Evolutionary conservation across 106 monocot genomes (phyloP), one percentile per base, ranked within the genome.

Genomic region (Phalaenopsis aphrodite): DNA sequence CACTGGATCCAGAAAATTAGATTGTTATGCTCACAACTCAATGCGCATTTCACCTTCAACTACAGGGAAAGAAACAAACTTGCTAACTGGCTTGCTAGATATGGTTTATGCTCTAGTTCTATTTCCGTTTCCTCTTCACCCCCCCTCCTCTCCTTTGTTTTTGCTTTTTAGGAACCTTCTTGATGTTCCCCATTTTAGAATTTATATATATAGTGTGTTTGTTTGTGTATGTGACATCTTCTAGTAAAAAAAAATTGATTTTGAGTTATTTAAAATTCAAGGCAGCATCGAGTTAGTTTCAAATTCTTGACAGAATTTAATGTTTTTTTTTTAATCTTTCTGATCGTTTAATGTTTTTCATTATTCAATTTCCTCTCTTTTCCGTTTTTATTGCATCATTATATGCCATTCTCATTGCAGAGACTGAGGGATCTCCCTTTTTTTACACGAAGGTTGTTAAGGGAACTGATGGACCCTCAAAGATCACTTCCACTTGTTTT

Each of bases 401-500:
- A 37, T 48, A n/a, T 17, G 23, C 58, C 55, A 41, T 77, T 81
- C 41, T 16, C 38, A 72, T 68, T 75, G 19, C 90, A 94, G 94
- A 88, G 90, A 83, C 55, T 93, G 79, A 69, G 88, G 82, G 98
- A 99, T 45, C 84, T 94, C 58, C 94, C 98, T 0, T 99, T 99
- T 77, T 90, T 94, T 68, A 83, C 85, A 3, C 80, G 88, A 72
- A 94, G 98, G 77, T 76, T 99, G 85, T 48, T 81, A 49, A 84
- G 90, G 77, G 98, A 99, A 84, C 67, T 99, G 46, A 80, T 92
- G 92, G 91, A 99, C 88, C 98, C 98, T 57, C 94, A 88, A 39
- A 89, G 94, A 81, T 91, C 90, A n/a, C 92, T 99, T 80, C 98
- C 98, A n/a, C 73, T 94, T 55, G 84, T 99, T 69, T 87, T 99